phyloP scores from a whole-genome alignment of 176 grass and related monocot genomes.

The Bothriochloa decipiens region DNA sequence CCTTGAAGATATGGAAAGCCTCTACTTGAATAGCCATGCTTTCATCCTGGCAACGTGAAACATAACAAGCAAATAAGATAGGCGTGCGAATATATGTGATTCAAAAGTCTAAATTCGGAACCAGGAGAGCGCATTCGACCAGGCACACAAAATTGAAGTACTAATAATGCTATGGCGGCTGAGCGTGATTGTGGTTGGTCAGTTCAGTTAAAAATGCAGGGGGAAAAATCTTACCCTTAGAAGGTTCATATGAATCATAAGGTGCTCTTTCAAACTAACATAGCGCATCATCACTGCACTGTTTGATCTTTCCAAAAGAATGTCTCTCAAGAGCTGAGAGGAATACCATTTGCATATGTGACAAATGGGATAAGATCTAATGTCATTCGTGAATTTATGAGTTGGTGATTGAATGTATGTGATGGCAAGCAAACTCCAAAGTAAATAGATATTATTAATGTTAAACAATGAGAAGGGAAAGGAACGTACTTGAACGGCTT shows the following conservation, averaged over 20 bases:
- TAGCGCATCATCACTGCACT: conserved; percentile 54
- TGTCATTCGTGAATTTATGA: neutral
- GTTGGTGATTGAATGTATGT: neutral
- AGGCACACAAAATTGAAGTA: no score
- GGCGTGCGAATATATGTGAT: neutral
- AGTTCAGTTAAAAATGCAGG: neutral
- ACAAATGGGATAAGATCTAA: neutral
- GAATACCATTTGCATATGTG: neutral
- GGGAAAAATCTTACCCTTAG: conserved; percentile 47
- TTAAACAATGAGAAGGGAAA: neutral
- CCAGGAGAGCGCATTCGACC: no score
- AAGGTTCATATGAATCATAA: conserved; percentile 72
- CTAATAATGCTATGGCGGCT: no score
- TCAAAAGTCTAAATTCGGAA: neutral
- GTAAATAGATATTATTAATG: neutral
- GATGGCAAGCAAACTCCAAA: neutral
- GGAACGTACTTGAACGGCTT: conserved; percentile 46
- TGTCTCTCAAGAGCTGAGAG: conserved; percentile 68
- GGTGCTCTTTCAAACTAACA: conserved; percentile 61
- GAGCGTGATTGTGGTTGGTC: neutral
- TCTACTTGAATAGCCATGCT: conserved; percentile 69
- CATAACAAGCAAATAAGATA: neutral
- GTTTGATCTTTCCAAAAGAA: conserved; percentile 65
- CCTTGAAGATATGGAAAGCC: conserved; percentile 74
- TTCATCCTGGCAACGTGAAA: conserved; percentile 45